phyloP scores from a whole-genome alignment of 2,329 filamentous ascomycete species.

The Colletotrichum lini region DNA sequence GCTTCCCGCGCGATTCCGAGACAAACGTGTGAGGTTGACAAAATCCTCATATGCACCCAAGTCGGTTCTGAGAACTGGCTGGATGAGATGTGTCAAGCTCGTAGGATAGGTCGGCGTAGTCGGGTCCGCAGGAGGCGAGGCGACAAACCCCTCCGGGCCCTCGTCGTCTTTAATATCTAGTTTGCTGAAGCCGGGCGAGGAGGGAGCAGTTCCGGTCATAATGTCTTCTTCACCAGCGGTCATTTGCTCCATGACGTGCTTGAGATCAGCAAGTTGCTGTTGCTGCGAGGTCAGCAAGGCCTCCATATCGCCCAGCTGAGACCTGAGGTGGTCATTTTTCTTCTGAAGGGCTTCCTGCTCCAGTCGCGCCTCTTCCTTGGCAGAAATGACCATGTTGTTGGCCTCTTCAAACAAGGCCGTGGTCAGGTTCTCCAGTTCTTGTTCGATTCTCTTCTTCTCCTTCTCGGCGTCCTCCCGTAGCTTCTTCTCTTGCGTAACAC shows the following conservation, averaged over 20 bases:
- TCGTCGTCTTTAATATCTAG: conserved; percentile 72
- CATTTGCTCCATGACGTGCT: conserved; percentile 93
- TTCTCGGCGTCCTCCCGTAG: conserved; percentile 77
- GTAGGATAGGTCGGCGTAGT: conserved; percentile 71
- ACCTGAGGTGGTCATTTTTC: conserved; percentile 88
- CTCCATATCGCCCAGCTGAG: conserved; percentile 90
- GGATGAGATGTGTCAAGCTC: conserved; percentile 86
- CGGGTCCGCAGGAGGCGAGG: conserved; percentile 59
- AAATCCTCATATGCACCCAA: conserved; percentile 89
- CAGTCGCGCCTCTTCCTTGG: conserved; percentile 88
- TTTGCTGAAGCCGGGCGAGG: conserved; percentile 82
- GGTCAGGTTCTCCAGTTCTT: conserved; percentile 91
- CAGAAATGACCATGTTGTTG: conserved; percentile 96
- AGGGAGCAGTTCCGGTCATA: conserved; percentile 80
- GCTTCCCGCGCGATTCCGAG: conserved; percentile 72
- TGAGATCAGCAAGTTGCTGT: conserved; percentile 92
- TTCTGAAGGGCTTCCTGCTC: conserved; percentile 86
- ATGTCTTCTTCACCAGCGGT: conserved; percentile 80
- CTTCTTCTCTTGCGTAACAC: conserved; percentile 75
- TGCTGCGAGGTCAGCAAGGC: conserved; percentile 89
- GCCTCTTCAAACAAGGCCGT: conserved; percentile 97
- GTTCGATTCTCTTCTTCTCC: conserved; percentile 91
- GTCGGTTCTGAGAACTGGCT: conserved; percentile 87
- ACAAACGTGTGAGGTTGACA: conserved; percentile 78
- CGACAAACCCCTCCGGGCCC: conserved; percentile 52